phyloP scores from a whole-genome alignment of 306 rosid species.

The Vigna angularis region DNA sequence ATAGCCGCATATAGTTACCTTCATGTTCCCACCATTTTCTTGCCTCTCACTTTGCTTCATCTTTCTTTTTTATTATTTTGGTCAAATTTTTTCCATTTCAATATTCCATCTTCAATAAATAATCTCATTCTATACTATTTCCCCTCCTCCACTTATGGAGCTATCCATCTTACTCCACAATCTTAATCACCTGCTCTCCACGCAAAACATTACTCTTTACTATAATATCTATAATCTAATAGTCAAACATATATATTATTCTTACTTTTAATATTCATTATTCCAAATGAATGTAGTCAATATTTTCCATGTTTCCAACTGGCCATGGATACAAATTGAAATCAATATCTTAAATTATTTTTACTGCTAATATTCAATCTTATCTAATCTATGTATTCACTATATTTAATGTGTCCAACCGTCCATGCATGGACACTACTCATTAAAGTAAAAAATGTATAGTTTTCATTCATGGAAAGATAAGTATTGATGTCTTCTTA shows the following conservation, averaged over 20 bases:
- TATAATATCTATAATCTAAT: not conserved
- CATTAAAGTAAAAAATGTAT: too few species aligned
- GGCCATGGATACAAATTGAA: not conserved
- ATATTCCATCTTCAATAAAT: not conserved
- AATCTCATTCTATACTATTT: not conserved
- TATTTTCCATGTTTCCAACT: not conserved
- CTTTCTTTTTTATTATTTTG: not conserved
- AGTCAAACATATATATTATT: not conserved
- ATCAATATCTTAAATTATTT: too few species aligned
- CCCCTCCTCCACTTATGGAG: not conserved
- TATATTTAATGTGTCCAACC: not conserved
- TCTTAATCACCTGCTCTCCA: not conserved
- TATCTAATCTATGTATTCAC: not conserved
- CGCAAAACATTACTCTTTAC: not conserved
- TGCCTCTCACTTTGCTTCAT: constrained; percentile 10
- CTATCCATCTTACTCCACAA: not conserved
- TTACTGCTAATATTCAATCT: too few species aligned
- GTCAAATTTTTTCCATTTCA: constrained; percentile 17
- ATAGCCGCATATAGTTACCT: constrained; percentile 39
- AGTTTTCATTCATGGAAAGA: too few species aligned
- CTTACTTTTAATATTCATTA: not conserved
- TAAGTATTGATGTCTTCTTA: too few species aligned
- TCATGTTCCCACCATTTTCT: constrained; percentile 2
- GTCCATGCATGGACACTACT: too few species aligned
- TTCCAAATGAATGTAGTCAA: not conserved